Evolutionary conservation across 257 asterid species (phyloP), one percentile per base, ranked within the genome.

Genomic region (Echites panduratus): DNA sequence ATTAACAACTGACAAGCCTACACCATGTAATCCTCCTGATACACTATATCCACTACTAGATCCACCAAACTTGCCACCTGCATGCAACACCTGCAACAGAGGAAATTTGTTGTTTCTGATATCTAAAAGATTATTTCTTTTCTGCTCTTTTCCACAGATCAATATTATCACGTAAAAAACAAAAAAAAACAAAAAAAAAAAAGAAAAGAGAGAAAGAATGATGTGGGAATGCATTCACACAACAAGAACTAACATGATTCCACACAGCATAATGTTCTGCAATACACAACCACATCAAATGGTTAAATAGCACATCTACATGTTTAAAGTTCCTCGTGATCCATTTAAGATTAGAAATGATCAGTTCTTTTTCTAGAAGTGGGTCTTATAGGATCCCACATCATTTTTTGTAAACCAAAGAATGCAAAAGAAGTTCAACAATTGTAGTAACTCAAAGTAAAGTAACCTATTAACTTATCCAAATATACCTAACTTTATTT

Each of bases 41-140:
- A 95, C 98, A 73, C 89, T 87, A 82, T 95, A 95, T 73, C 99
- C 99, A 83, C 99, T 95, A 79, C 96, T 92, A 43, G 91, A 78
- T 78, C 99, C 98, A 83, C 99, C 99, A 81, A 95, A 95, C 79
- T 95, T 95, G 59, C 99, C 99, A 85, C 99, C 99, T 14, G 99
- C 99, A 81, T 95, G 99, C 86, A 95, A 84, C 78, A 95, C 92
- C 99, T 95, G 93, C 86, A 92, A 75, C 52, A 64, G 1, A 27
- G 40, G 19, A 64, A 64, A 64, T 0, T 64, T 38, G 29, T 56
- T 66, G 43, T 50, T 35, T 16, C 26, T 10, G 19, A 69, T 27
- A 32, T 70, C 32, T 53, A 53, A 68, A 70, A 76, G 61, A 75
- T 57, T 24, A 70, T 66, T 64, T 71, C 50, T 48, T 69, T 53